These are phyloP conservation scores for Leccinum truebloodii DNA, from an alignment of 768 basidiomycete genomes.

Conservation along the genomic window DNA sequence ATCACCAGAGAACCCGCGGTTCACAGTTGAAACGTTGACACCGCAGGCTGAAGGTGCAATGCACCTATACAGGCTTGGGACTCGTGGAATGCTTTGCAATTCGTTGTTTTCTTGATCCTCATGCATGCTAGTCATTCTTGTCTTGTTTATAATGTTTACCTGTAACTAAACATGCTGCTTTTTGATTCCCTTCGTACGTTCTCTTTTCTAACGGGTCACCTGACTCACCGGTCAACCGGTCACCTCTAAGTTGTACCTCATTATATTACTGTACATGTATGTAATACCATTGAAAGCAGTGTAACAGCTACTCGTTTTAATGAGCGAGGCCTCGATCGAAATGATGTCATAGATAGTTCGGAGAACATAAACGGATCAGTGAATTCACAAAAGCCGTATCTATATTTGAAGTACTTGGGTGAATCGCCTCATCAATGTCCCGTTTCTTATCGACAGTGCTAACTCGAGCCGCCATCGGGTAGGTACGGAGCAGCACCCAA, in stretches of 20 bases:
- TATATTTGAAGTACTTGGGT: too few relatives aligned
- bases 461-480: not conserved
- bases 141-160: not conserved
- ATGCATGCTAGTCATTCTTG: not conserved
- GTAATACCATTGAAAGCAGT: not conserved
- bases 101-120: not conserved
- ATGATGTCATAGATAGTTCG: not conserved
- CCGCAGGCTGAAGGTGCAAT: not conserved
- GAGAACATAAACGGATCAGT: not conserved
- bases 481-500: not conserved
- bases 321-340: not conserved
- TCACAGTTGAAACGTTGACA: not conserved
- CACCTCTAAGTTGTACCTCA: too few relatives aligned
- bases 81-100: not conserved
- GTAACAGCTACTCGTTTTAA: not conserved
- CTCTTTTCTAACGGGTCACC: too few relatives aligned
- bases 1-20: not conserved
- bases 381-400: too few relatives aligned
- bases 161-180: not conserved
- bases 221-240: too few relatives aligned
- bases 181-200: not conserved
- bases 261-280: too few relatives aligned
- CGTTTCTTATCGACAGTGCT: not conserved
- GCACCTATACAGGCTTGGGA: too few relatives aligned
- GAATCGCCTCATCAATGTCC: not conserved